These are phyloP conservation scores for Acrocalymma vagum DNA, from an alignment of 2,329 filamentous ascomycete species.

Conservation along the genomic window DNA sequence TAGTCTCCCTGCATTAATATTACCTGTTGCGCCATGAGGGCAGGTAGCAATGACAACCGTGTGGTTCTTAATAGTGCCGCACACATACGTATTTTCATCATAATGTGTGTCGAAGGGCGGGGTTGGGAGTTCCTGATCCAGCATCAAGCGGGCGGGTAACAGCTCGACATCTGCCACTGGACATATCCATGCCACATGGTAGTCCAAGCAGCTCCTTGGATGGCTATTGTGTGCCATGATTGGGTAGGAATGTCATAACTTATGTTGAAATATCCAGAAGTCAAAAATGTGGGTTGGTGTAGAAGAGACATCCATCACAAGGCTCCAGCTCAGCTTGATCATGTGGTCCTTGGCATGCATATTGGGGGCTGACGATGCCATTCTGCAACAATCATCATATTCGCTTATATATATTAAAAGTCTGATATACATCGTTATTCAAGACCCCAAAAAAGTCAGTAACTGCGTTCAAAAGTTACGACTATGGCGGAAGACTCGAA, in stretches of 20 bases:
- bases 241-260: neutral
- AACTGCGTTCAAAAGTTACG: too few species aligned
- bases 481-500: too few species aligned
- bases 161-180: conserved; percentile 15
- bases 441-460: too few species aligned
- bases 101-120: conserved; percentile 17
- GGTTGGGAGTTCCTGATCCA: conserved; percentile 14
- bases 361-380: too few species aligned
- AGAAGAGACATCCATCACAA: too few species aligned
- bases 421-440: too few species aligned
- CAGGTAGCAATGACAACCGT: conserved; percentile 14
- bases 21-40: conserved; percentile 12
- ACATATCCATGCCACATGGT: conserved; percentile 19
- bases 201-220: conserved; percentile 6
- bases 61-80: conserved; percentile 14
- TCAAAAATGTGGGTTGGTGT: too few species aligned
- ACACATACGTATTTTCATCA: conserved; percentile 18
- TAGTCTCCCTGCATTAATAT: conserved; percentile 13
- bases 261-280: too few species aligned
- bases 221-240: conserved; percentile 2
- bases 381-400: too few species aligned
- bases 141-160: conserved; percentile 17
- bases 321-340: too few species aligned
- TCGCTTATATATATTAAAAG: too few species aligned
- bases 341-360: too few species aligned